Base-by-base conservation (phyloP, 441 rosid species). In the Codiaeum variegatum region DNA sequence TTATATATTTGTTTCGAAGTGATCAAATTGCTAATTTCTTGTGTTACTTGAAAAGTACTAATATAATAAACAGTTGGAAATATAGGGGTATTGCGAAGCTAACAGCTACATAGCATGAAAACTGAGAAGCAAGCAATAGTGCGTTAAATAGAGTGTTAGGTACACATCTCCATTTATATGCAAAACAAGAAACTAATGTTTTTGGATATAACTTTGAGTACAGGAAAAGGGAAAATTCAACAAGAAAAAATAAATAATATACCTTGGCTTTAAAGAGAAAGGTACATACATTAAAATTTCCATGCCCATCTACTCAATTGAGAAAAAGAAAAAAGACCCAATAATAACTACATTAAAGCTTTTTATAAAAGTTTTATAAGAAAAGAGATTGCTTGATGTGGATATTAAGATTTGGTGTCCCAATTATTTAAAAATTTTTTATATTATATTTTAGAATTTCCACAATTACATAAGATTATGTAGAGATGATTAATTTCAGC, bases 241-340 rank as follows among this genome's bases (percentile, higher is more conserved):
- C 38, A 46, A 59, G 24, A 70, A 24, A 60, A 26, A 56, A 56
- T 69, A 75, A 67, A 65, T 69, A 75, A 69, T 74, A 71, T 82
- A 71, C 80, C 89, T 84, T 88, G 71, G 86, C 84, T 80, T 85
- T 69, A 76, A 85, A 84, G 91, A 81, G 75, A 83, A 73, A 71
- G 79, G 46, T 55, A 70, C 67, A 72, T 28, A 60, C 69, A 70
- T 66, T 71, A 75, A 66, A 31, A 21, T 74, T 42, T 32, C 46
- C 70, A 40, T 46, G 73, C n/a, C 71, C 75, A 61, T 75, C 75
- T 51, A 73, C 60, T 73, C 51, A 38, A 54, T 21, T 67, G 49
- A 5, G 32, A 18, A 16, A 64, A 26, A 8, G 12, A 51, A 3
- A 44, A 23, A 72, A 24, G 12, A 61, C n/a, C 19, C 40, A 72